Conservation (phyloP, 306 rosid genomes). For the Vachellia collinsii region DNA sequence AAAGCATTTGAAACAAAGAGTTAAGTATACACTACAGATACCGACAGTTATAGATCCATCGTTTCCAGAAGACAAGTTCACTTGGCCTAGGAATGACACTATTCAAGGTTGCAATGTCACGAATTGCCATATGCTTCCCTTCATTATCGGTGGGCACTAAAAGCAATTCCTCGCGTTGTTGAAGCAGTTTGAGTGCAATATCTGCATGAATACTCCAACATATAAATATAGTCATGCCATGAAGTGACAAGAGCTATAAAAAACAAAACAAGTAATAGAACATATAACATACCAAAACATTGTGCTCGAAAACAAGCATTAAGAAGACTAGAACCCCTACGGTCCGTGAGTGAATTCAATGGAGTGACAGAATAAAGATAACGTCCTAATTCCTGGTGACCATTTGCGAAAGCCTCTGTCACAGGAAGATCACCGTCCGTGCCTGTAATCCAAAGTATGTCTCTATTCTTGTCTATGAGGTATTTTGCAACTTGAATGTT, state of each 20-base stretch:
- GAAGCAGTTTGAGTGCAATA: background rate
- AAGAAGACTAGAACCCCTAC: background rate
- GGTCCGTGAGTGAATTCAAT: background rate
- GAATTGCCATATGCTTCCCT: background rate
- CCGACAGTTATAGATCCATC: background rate
- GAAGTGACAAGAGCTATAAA: background rate
- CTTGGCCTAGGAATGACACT: background rate
- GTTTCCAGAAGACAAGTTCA: background rate
- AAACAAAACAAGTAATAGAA: background rate
- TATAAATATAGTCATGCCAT: background rate
- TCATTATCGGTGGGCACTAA: no score
- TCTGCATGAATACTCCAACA: background rate
- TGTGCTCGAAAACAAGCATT: accelerated
- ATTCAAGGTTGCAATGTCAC: background rate
- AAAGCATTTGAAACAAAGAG: no score
- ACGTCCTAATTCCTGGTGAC: background rate
- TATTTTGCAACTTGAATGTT: background rate
- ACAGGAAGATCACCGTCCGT: background rate
- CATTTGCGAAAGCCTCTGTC: accelerated
- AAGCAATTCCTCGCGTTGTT: background rate
- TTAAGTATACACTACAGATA: no score
- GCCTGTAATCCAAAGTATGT: background rate
- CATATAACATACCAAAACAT: background rate
- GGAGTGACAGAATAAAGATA: background rate
- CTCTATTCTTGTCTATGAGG: background rate